Percentiles rank a stretch among this genome's conserved stretches.
These are phyloP conservation scores for Cryptococcus deneoformans DNA, from an alignment of 1,284 basidiomycete species.

Conservation along the genomic window DNA sequence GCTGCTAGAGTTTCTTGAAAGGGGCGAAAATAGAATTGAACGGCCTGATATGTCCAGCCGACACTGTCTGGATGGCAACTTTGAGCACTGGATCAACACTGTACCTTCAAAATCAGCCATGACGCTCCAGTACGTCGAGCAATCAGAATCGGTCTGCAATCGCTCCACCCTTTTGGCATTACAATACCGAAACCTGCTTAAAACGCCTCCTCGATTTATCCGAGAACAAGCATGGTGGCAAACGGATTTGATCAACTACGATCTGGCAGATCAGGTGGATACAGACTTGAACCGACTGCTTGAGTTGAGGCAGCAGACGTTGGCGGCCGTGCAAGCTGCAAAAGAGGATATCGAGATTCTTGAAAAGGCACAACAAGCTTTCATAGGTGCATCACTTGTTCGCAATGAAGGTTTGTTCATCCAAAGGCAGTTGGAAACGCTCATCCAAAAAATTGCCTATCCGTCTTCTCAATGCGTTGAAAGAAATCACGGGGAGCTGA, in stretches of 20 bases:
- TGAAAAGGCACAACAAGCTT: not conserved
- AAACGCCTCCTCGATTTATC: not conserved
- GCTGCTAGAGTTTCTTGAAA: conserved; percentile 1
- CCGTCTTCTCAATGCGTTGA: not conserved
- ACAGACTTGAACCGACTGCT: not conserved
- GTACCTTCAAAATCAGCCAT: conserved; percentile 7
- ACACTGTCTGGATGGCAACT: not conserved
- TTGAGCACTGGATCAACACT: conserved; percentile 10
- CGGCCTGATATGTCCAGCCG: conserved; percentile 13
- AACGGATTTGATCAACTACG: not conserved
- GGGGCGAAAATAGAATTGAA: not conserved
- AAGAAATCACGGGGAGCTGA: not conserved
- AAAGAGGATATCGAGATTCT: not conserved
- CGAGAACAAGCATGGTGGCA: not conserved
- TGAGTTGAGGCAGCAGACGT: not conserved
- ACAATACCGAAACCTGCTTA: conserved; percentile 1
- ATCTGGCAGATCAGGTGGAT: conserved; percentile 1
- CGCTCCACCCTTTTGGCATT: not conserved
- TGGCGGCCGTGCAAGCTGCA: not conserved
- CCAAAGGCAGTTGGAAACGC: not conserved
- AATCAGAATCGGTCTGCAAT: not conserved
- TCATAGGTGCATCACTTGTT: not conserved
- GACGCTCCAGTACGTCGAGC: not conserved
- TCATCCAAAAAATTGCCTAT: not conserved
- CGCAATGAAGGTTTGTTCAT: not conserved